phyloP scores from a whole-genome alignment of 1,284 basidiomycete species.

The Xerocomus amazonicus region DNA sequence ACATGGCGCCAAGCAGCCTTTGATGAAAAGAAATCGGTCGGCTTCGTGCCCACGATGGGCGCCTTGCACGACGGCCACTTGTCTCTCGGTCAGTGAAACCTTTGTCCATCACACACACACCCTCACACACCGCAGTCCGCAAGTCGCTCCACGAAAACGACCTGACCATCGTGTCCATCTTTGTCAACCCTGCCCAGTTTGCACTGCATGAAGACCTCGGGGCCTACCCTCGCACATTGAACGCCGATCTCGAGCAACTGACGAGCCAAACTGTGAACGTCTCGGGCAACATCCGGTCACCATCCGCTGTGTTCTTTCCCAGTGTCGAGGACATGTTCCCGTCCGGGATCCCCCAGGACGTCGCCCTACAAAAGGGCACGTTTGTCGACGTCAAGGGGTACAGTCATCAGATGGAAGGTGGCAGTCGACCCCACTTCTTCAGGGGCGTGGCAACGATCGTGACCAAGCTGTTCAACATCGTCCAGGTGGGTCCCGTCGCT shows the following conservation, averaged over 20 bases:
- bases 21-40: constrained; percentile 65
- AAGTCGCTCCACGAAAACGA: constrained; percentile 78
- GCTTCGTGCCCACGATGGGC: constrained; percentile 97
- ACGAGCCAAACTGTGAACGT: constrained; percentile 28
- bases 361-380: constrained; percentile 77
- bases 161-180: constrained; percentile 90
- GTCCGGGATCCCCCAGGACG: constrained; percentile 78
- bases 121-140: constrained; percentile 42
- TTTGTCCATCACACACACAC: background rate
- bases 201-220: constrained; percentile 92
- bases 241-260: constrained; percentile 60
- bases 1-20: constrained; percentile 74
- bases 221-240: constrained; percentile 85
- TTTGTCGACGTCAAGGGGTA: constrained; percentile 91
- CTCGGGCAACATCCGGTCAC: constrained; percentile 33
- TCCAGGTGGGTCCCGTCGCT: constrained; percentile 56
- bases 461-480: constrained; percentile 90
- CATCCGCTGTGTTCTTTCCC: constrained; percentile 79
- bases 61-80: constrained; percentile 93
- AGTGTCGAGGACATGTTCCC: constrained; percentile 83
- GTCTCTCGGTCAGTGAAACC: constrained; percentile 63
- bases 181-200: constrained; percentile 98
- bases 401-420: constrained; percentile 84
- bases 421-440: constrained; percentile 86
- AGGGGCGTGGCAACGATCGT: constrained; percentile 95